phyloP scores from a whole-genome alignment of 2,329 filamentous ascomycete species.

The Ophiostoma populinum region DNA sequence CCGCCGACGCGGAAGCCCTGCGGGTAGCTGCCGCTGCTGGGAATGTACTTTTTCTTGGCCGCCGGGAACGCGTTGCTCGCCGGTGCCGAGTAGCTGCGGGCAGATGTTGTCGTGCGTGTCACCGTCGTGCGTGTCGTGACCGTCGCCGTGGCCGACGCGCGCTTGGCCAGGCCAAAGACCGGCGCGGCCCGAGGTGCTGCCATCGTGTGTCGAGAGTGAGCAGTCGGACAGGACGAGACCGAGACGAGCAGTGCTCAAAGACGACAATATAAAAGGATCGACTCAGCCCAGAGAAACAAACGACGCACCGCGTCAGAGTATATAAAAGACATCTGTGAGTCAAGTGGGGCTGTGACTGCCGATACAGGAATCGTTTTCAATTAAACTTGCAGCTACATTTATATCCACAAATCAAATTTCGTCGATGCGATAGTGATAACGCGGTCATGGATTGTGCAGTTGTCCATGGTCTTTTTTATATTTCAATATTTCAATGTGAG shows the following conservation, averaged over 20 bases:
- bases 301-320: too few species aligned
- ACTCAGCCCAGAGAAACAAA: not conserved
- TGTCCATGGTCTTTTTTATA: too few species aligned
- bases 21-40: slow-evolving; percentile 70
- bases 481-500: too few species aligned
- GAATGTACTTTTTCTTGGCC: slow-evolving; percentile 81
- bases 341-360: not conserved
- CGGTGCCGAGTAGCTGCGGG: slow-evolving; percentile 36
- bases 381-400: too few species aligned
- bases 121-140: not conserved
- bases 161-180: slow-evolving; percentile 5
- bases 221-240: too few species aligned
- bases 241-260: too few species aligned
- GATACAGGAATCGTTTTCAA: too few species aligned
- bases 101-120: not conserved
- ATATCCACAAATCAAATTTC: too few species aligned
- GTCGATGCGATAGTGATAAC: not conserved
- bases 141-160: slow-evolving; percentile 1
- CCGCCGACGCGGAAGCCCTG: slow-evolving; percentile 78
- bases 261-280: not conserved
- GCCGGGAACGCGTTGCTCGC: slow-evolving; percentile 45
- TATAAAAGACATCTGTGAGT: too few species aligned
- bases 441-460: too few species aligned
- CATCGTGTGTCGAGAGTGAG: too few species aligned
- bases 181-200: slow-evolving; percentile 4